Evolutionary conservation across 2,329 filamentous ascomycete genomes (phyloP).

Genomic region (Alternaria viburni): DNA sequence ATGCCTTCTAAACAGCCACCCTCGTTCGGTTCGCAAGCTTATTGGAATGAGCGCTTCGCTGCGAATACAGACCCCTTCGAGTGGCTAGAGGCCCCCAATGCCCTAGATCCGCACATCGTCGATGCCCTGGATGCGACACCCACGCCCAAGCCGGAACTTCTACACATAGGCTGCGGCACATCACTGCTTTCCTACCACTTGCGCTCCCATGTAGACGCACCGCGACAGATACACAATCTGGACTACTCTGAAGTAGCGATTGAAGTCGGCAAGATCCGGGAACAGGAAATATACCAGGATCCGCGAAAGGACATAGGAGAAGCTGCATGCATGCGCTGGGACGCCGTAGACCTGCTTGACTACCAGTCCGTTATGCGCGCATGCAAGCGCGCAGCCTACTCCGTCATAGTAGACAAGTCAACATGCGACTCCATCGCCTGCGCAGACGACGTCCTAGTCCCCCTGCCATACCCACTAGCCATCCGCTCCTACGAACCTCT

Average conservation of each 20-base stretch:
- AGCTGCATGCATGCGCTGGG: slow-evolving; percentile 37
- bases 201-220: slow-evolving; percentile 35
- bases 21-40: slow-evolving; percentile 42
- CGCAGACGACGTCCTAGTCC: slow-evolving; percentile 39
- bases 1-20: slow-evolving; percentile 25
- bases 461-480: slow-evolving; percentile 38
- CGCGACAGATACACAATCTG: slow-evolving; percentile 46
- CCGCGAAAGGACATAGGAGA: background rate
- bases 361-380: slow-evolving; percentile 34
- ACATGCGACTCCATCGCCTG: slow-evolving; percentile 49
- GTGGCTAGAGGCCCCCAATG: slow-evolving; percentile 44
- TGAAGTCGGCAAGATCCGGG: slow-evolving; percentile 37
- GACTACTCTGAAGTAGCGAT: slow-evolving; percentile 49
- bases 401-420: slow-evolving; percentile 48
- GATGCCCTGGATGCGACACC: slow-evolving; percentile 23
- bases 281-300: slow-evolving; percentile 30
- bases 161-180: slow-evolving; percentile 51
- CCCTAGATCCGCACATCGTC: slow-evolving; percentile 37
- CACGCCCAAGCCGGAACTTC: slow-evolving; percentile 29
- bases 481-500: slow-evolving; percentile 6
- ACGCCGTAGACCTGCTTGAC: slow-evolving; percentile 44
- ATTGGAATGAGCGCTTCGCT: slow-evolving; percentile 49
- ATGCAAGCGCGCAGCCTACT: slow-evolving; percentile 34
- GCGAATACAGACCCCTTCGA: slow-evolving; percentile 45
- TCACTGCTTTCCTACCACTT: slow-evolving; percentile 47